phyloP scores from a whole-genome alignment of 2,329 filamentous ascomycete species.

The Colletotrichum tamarilloi region DNA sequence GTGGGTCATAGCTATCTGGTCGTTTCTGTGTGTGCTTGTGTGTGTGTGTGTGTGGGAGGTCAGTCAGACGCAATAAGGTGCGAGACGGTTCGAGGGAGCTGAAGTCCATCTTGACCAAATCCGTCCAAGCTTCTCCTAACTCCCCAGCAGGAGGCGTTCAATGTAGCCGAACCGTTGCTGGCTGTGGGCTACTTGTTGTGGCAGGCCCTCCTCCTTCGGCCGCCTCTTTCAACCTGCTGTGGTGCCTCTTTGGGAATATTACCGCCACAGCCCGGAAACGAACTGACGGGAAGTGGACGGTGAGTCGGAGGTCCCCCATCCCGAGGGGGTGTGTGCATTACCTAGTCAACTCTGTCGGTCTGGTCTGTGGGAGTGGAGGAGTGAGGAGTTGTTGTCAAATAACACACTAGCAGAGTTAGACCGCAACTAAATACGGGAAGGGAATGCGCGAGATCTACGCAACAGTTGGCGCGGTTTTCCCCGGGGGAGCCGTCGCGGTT shows the following conservation, averaged over 20 bases:
- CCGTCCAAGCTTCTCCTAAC: neutral
- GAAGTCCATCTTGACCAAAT: constrained; percentile 18
- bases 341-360: neutral
- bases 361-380: neutral
- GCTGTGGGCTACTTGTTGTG: constrained; percentile 6
- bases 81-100: neutral
- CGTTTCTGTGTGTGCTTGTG: neutral
- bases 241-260: neutral
- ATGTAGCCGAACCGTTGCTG: constrained; percentile 10
- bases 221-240: neutral
- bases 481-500: constrained; percentile 10
- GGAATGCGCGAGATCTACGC: constrained; percentile 8
- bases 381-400: neutral
- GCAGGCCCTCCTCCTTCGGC: neutral
- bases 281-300: neutral
- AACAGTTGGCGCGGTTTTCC: neutral
- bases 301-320: neutral
- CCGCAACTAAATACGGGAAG: constrained; percentile 22
- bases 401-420: neutral
- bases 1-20: neutral
- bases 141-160: neutral
- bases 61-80: neutral
- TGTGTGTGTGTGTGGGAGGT: neutral
- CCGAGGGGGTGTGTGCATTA: neutral
- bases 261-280: constrained; percentile 22